phyloP scores from a whole-genome alignment of 2,329 filamentous ascomycete species.

The Microdochium trichocladiopsis region DNA sequence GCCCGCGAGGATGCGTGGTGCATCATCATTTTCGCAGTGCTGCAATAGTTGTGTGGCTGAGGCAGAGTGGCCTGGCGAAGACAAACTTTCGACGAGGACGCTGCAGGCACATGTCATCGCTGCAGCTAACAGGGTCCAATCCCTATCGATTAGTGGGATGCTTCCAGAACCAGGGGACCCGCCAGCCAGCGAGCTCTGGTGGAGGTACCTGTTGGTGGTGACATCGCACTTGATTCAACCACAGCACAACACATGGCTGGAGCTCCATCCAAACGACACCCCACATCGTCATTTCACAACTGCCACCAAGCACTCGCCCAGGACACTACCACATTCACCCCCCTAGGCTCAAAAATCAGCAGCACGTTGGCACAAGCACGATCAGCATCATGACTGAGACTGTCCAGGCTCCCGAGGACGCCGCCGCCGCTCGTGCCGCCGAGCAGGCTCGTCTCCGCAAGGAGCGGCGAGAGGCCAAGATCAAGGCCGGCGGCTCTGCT shows the following conservation, averaged over 20 bases:
- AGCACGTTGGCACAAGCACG: too few relatives aligned
- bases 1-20: slow-evolving; percentile 33
- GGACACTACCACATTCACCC: neutral
- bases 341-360: too few relatives aligned
- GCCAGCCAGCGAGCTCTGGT: neutral
- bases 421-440: slow-evolving; percentile 43
- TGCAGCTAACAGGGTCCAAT: neutral
- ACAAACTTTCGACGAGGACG: too few relatives aligned
- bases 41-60: too few relatives aligned
- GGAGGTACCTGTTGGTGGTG: too few relatives aligned
- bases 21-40: slow-evolving; percentile 27
- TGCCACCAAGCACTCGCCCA: neutral
- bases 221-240: too few relatives aligned
- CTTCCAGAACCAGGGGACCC: neutral
- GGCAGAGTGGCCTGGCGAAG: too few relatives aligned
- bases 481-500: slow-evolving; percentile 62
- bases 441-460: slow-evolving; percentile 70
- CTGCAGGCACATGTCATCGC: neutral
- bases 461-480: slow-evolving; percentile 73
- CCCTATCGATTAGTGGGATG: neutral
- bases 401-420: slow-evolving; percentile 29
- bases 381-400: slow-evolving; percentile 20
- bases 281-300: neutral
- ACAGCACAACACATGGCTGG: neutral
- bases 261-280: neutral